Conservation (phyloP, 2,329 filamentous ascomycete genomes). For the Arachnomyces sp. region DNA sequence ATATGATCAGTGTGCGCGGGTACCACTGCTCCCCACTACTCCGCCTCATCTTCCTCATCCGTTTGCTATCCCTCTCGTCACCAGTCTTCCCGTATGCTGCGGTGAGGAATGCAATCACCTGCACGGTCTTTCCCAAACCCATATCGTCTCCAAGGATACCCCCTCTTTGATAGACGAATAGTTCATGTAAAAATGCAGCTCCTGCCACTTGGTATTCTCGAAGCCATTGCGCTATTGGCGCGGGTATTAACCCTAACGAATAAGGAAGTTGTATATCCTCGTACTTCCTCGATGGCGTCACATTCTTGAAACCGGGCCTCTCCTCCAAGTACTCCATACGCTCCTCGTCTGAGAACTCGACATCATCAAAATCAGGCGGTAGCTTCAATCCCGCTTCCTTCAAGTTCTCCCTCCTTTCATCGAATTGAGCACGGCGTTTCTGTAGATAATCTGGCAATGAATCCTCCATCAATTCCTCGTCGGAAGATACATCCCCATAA, state of each 20-base stretch:
- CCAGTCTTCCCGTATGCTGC: conserved; percentile 91
- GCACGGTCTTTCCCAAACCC: conserved; percentile 94
- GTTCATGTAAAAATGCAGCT: conserved; percentile 73
- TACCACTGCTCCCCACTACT: conserved; percentile 61
- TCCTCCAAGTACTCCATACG: conserved; percentile 55
- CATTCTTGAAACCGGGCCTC: conserved; percentile 59
- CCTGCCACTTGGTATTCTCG: conserved; percentile 87
- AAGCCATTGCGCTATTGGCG: conserved; percentile 82
- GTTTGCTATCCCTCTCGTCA: conserved; percentile 74
- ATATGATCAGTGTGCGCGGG: conserved; percentile 74
- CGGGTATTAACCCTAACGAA: conserved; percentile 76
- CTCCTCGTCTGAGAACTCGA: conserved; percentile 69
- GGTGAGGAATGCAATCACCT: conserved; percentile 86
- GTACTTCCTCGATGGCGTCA: conserved; percentile 61
- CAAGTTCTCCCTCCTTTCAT: conserved; percentile 51
- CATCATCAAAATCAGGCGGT: conserved; percentile 67
- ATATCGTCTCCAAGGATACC: conserved; percentile 94
- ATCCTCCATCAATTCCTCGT: conserved; percentile 50
- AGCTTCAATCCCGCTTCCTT: conserved; percentile 64
- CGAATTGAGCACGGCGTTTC: conserved; percentile 61
- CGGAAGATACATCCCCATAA: conserved; percentile 42
- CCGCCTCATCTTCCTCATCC: conserved; percentile 78
- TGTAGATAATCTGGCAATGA: conserved; percentile 66
- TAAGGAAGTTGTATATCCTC: conserved; percentile 66
- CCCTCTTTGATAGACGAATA: conserved; percentile 86